A percentile compares a stretch with the other conserved stretches of the same genome.
Conservation (phyloP, 768 basidiomycete species). For the Boletales sp. region DNA sequence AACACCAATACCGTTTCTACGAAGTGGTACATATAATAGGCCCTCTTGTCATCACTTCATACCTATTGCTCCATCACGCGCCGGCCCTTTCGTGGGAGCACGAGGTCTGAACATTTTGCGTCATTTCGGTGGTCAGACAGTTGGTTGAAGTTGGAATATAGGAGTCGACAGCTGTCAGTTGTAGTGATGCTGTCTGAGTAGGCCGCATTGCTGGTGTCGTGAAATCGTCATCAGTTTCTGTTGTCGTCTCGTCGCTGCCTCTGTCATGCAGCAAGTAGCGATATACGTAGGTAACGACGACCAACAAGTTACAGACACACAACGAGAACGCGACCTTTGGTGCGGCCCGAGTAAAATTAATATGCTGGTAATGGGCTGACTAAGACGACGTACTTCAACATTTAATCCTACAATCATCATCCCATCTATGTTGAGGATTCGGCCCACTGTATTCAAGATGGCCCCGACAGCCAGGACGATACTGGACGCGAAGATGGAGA, state of each 20-base stretch:
- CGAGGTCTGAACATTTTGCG: not conserved
- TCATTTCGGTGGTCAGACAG: not conserved
- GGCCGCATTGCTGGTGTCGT: not conserved
- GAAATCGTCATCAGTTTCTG: slow-evolving; percentile 15
- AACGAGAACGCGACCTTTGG: slow-evolving; percentile 14
- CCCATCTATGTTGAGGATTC: slow-evolving; percentile 2
- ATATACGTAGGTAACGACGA: slow-evolving; percentile 17
- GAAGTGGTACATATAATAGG: too few species aligned
- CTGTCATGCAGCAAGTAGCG: slow-evolving; percentile 5
- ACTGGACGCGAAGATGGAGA: slow-evolving; percentile 19
- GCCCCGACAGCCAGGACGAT: slow-evolving; percentile 12
- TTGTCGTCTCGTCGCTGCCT: not conserved
- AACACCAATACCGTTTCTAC: too few species aligned
- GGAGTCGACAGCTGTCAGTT: slow-evolving; percentile 11
- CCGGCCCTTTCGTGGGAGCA: not conserved
- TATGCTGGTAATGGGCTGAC: not conserved
- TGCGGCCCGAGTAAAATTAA: not conserved
- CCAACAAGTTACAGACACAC: slow-evolving; percentile 22
- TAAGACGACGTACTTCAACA: slow-evolving; percentile 12
- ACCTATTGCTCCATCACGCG: too few species aligned
- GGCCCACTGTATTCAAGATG: slow-evolving; percentile 13
- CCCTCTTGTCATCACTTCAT: too few species aligned
- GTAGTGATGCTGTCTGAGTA: not conserved
- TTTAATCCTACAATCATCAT: slow-evolving; percentile 12
- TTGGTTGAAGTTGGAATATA: not conserved